phyloP scores from a whole-genome alignment of 306 rosid species.

The Urtica urens region DNA sequence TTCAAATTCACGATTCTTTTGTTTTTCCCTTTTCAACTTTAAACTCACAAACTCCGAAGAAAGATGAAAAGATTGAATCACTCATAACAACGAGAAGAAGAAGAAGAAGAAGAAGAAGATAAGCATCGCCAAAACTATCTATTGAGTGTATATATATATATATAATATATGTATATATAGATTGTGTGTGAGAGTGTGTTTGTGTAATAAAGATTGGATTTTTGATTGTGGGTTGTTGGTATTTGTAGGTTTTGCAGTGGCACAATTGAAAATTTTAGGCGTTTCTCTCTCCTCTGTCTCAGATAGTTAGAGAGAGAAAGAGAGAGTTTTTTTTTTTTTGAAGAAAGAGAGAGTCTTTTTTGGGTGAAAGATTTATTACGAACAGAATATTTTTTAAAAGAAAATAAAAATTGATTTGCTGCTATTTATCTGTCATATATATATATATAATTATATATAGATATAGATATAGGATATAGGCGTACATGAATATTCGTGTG shows the following conservation, averaged over 20 bases:
- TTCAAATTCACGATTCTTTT: conserved; percentile 11
- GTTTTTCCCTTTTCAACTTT: too few relatives aligned
- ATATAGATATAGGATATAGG: background rate
- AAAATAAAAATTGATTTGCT: background rate
- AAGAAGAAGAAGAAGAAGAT: conserved; percentile 22
- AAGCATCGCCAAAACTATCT: background rate
- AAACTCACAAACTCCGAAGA: background rate
- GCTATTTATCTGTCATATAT: too few relatives aligned
- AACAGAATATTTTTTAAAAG: conserved; percentile 27
- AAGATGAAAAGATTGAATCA: conserved; percentile 6
- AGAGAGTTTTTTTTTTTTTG: background rate
- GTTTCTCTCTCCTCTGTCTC: too few relatives aligned
- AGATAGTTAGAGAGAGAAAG: background rate
- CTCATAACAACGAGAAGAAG: conserved; percentile 13
- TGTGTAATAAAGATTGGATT: background rate
- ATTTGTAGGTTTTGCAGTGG: too few relatives aligned
- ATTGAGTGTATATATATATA: background rate
- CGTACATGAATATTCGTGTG: background rate
- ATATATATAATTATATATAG: background rate
- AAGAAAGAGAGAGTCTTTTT: conserved; percentile 18
- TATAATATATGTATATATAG: too few relatives aligned
- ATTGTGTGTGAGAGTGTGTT: too few relatives aligned
- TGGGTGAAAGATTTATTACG: conserved; percentile 18
- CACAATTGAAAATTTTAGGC: too few relatives aligned
- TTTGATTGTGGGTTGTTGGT: too few relatives aligned